A percentile compares a stretch with the other conserved stretches of the same genome.
Conservation (phyloP, 1,284 basidiomycete genomes). For the Ustilago curta region DNA sequence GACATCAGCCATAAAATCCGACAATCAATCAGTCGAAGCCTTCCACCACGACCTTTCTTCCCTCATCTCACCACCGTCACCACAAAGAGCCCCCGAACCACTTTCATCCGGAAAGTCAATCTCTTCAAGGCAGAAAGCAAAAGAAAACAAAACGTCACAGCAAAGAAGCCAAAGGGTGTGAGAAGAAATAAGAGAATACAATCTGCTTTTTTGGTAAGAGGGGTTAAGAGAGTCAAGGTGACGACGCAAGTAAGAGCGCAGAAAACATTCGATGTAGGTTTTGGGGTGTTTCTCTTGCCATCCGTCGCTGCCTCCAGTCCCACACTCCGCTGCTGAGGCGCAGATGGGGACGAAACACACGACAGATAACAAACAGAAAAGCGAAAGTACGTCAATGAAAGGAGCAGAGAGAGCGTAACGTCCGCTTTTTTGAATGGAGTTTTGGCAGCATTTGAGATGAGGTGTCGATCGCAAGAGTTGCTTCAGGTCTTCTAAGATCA, state of each 20-base stretch:
- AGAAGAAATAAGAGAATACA: conserved; percentile 23
- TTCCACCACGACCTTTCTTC: background rate
- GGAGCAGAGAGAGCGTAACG: conserved; percentile 1
- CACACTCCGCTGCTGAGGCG: conserved; percentile 9
- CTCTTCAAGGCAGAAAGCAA: conserved; percentile 37
- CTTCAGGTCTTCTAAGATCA: too few relatives aligned
- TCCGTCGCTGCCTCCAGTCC: conserved; percentile 1
- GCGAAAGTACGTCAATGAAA: conserved; percentile 12
- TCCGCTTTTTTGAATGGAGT: conserved; percentile 7
- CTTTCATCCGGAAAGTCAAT: conserved; percentile 27
- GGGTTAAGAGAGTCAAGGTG: background rate
- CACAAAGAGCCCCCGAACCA: background rate
- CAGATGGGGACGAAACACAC: conserved; percentile 4
- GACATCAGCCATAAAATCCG: too few relatives aligned
- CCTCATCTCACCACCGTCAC: background rate
- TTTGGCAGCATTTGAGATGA: conserved; percentile 4
- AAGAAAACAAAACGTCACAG: conserved; percentile 17
- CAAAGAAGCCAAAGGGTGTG: conserved; percentile 18
- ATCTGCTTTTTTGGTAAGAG: conserved; percentile 40
- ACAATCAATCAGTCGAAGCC: background rate
- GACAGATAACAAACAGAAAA: background rate
- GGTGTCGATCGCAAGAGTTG: conserved; percentile 1
- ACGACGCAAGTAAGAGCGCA: conserved; percentile 27
- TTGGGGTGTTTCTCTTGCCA: background rate
- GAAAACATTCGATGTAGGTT: conserved; percentile 14